phyloP scores from a whole-genome alignment of 2,329 filamentous ascomycete species.

The Ploettnerulaceae sp. region DNA sequence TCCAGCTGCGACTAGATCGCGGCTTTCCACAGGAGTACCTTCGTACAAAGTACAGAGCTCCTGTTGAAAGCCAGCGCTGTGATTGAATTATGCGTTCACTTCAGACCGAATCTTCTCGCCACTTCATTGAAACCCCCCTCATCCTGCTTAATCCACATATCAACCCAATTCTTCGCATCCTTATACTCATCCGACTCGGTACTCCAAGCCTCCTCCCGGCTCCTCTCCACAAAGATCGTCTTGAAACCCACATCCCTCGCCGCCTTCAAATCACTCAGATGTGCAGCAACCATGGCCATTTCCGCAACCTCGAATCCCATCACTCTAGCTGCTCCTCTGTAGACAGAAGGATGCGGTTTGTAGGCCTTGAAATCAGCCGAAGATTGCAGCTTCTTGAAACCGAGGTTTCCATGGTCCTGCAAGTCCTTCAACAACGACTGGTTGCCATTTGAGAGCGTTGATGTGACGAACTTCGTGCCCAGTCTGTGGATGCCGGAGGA shows the following conservation, averaged over 20 bases:
- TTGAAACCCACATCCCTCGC: conserved; percentile 60
- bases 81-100: conserved; percentile 10
- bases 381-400: conserved; percentile 59
- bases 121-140: conserved; percentile 50
- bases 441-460: conserved; percentile 74
- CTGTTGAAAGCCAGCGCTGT: no score
- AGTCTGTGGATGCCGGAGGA: conserved; percentile 51
- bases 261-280: conserved; percentile 62
- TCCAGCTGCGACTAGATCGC: no score
- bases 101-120: conserved; percentile 43
- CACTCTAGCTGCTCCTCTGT: conserved; percentile 59
- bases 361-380: conserved; percentile 69
- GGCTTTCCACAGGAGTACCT: no score
- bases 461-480: conserved; percentile 49
- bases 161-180: conserved; percentile 56
- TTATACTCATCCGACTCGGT: conserved; percentile 46
- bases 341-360: conserved; percentile 65
- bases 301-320: conserved; percentile 51
- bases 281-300: conserved; percentile 74
- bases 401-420: conserved; percentile 50
- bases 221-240: conserved; percentile 70
- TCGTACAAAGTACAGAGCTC: no score
- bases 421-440: conserved; percentile 61
- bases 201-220: conserved; percentile 58
- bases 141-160: conserved; percentile 52